These are phyloP conservation scores for Sporothrix phasma DNA, from an alignment of 2,329 filamentous ascomycete species.

Conservation along the genomic window DNA sequence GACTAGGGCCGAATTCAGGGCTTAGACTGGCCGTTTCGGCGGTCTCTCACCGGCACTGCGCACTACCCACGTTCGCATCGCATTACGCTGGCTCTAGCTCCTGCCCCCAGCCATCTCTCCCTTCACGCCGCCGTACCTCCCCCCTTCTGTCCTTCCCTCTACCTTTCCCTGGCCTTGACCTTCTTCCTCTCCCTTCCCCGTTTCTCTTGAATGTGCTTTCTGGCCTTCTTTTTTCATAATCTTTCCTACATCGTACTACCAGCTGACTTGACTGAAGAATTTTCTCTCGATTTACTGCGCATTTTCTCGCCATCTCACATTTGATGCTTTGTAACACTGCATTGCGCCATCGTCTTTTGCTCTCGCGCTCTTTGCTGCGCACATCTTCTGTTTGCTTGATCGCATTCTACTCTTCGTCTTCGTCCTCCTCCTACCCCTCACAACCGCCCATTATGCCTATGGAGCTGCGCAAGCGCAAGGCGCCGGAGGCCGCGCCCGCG, in stretches of 20 bases:
- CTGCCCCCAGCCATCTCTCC: conserved; percentile 15
- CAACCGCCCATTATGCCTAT: conserved; percentile 38
- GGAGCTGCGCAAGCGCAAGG: conserved; percentile 53
- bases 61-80: not conserved
- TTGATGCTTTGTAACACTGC: not conserved
- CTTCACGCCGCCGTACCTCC: not conserved
- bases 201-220: not conserved
- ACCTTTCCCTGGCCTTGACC: no score
- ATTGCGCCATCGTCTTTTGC: not conserved
- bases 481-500: conserved; percentile 27
- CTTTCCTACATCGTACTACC: not conserved
- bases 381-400: not conserved
- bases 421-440: not conserved
- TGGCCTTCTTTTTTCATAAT: not conserved
- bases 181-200: no score
- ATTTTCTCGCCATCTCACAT: not conserved
- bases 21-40: not conserved
- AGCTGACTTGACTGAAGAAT: no score
- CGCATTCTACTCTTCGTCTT: not conserved
- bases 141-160: conserved; percentile 7
- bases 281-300: not conserved
- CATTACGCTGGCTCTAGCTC: conserved; percentile 2
- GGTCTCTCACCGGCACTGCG: not conserved
- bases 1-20: not conserved
- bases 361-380: not conserved